Conservation (phyloP, 2,329 filamentous ascomycete genomes). For the Monosporascus sp. region DNA sequence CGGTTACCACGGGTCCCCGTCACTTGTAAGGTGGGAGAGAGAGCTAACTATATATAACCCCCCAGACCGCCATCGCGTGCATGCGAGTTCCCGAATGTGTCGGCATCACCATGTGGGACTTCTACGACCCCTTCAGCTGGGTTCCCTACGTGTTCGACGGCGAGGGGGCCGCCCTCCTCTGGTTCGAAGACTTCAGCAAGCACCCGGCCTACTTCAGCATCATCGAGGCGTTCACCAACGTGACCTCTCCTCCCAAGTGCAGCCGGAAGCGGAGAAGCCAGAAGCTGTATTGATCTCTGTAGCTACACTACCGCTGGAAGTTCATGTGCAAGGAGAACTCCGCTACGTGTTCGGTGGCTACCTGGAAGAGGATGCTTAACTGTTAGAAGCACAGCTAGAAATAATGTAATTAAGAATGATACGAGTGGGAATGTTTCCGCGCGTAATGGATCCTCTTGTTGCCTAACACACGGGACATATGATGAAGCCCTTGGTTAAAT, state of each 20-base stretch:
- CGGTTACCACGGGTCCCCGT: background rate
- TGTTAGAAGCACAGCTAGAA: too few relatives aligned
- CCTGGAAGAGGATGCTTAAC: too few relatives aligned
- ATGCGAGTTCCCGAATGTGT: conserved; percentile 24
- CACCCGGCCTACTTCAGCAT: conserved; percentile 38
- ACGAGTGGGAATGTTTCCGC: too few relatives aligned
- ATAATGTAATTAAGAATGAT: too few relatives aligned
- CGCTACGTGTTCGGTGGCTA: too few relatives aligned
- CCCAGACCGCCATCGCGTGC: conserved; percentile 22
- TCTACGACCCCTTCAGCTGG: conserved; percentile 34
- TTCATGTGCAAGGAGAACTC: too few relatives aligned
- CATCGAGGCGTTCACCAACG: conserved; percentile 30
- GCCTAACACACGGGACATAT: too few relatives aligned
- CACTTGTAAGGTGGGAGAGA: background rate
- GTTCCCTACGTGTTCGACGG: conserved; percentile 36
- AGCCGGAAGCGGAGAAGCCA: background rate
- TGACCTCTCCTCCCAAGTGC: conserved; percentile 8
- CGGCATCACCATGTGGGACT: conserved; percentile 31
- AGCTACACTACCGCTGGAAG: too few relatives aligned
- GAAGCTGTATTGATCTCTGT: background rate
- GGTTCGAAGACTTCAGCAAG: conserved; percentile 35
- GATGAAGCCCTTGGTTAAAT: too few relatives aligned
- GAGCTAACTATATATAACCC: conserved; percentile 4
- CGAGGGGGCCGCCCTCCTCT: conserved; percentile 35
- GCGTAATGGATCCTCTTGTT: too few relatives aligned